Evolutionary conservation across 371 early-diverging fungal species (phyloP).

Genomic region (Haplosporangium sp.): DNA sequence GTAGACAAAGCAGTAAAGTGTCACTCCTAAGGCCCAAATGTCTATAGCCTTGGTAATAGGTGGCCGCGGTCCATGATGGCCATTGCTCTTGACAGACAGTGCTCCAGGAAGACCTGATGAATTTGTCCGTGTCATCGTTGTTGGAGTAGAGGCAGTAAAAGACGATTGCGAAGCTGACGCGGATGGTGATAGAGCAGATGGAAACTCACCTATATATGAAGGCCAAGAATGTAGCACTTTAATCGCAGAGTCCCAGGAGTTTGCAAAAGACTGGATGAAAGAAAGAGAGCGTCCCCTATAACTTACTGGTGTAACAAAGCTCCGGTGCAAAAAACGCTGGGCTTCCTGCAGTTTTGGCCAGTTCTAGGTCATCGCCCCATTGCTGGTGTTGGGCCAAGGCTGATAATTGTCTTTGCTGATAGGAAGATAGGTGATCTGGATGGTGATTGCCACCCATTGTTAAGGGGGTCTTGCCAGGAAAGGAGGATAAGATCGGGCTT

Average conservation of each 20-base stretch:
- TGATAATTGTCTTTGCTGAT: constrained; percentile 15
- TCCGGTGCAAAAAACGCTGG: constrained; percentile 99
- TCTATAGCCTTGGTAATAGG: constrained; percentile 92
- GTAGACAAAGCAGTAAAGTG: constrained; percentile 96
- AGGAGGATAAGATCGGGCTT: constrained; percentile 16
- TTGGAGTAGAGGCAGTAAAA: constrained; percentile 21
- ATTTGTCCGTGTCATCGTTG: constrained; percentile 12
- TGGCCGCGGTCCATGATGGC: constrained; percentile 43
- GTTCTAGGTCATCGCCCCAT: constrained; percentile 72
- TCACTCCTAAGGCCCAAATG: constrained; percentile 99
- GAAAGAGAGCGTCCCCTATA: too few relatives aligned
- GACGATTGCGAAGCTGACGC: constrained; percentile 35
- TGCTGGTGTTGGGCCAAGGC: constrained; percentile 41
- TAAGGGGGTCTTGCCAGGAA: not conserved
- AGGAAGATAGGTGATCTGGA: constrained; percentile 38
- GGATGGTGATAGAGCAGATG: constrained; percentile 27
- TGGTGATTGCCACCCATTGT: constrained; percentile 4
- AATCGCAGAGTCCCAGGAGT: too few relatives aligned
- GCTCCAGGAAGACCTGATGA: constrained; percentile 19
- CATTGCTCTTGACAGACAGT: constrained; percentile 2
- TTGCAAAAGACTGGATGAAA: not conserved
- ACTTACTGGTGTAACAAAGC: constrained; percentile 82
- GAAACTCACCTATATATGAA: constrained; percentile 35
- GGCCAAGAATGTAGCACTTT: too few relatives aligned
- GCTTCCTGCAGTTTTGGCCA: constrained; percentile 95